Percentiles rank a stretch among this genome's conserved stretches.
Conservation (phyloP, 352 stramenopile species). For the Pythium scleroteichum region DNA sequence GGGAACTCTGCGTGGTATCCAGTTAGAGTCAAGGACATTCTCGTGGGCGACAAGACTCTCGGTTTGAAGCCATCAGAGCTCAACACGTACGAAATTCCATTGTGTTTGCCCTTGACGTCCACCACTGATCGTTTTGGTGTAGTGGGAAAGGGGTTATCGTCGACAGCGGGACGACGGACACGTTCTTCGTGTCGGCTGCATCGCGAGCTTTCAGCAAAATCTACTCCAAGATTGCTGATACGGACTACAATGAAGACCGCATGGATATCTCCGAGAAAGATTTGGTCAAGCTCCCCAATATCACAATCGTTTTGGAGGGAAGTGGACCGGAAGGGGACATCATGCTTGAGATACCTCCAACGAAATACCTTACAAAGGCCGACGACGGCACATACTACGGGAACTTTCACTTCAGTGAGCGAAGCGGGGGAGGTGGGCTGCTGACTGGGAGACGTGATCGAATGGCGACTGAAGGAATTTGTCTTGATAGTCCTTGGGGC, state of each 20-base stretch:
- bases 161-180: constrained; percentile 86
- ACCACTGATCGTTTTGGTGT: not conserved
- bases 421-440: constrained; percentile 63
- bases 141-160: constrained; percentile 79
- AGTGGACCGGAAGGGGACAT: constrained; percentile 53
- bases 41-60: constrained; percentile 55
- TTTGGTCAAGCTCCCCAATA: constrained; percentile 46
- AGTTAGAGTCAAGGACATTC: constrained; percentile 81
- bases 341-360: constrained; percentile 57
- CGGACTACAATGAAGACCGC: constrained; percentile 57
- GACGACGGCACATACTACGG: constrained; percentile 54
- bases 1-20: constrained; percentile 68
- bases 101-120: not conserved
- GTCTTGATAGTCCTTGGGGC: constrained; percentile 61
- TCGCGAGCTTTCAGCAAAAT: constrained; percentile 52
- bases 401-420: constrained; percentile 85
- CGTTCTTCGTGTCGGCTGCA: constrained; percentile 63
- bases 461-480: constrained; percentile 48
- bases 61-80: constrained; percentile 38
- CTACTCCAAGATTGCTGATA: constrained; percentile 47
- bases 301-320: constrained; percentile 68
- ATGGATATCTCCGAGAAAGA: constrained; percentile 51
- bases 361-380: constrained; percentile 62
- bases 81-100: constrained; percentile 42
- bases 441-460: not conserved